Evolutionary conservation across 2,329 filamentous ascomycete genomes (phyloP).

Genomic region (Fusarium citri): DNA sequence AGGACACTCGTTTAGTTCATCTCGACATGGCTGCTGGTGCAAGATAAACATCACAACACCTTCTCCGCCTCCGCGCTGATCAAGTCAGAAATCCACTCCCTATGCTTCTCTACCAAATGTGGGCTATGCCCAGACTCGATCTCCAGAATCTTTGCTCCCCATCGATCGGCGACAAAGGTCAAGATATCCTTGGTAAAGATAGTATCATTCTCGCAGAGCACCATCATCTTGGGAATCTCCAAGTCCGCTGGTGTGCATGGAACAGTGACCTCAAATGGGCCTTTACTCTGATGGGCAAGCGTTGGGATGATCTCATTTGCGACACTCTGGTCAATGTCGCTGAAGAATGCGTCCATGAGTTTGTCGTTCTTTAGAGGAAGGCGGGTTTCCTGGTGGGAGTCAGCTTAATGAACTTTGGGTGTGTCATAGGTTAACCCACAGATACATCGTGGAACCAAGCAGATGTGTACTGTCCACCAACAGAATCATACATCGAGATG

Average conservation of each 20-base stretch:
- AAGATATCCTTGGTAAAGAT: constrained; percentile 14
- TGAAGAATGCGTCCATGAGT: constrained; percentile 20
- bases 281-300: constrained; percentile 26
- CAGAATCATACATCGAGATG: constrained; percentile 26
- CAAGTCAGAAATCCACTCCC: constrained; percentile 14
- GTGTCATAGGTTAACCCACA: neutral
- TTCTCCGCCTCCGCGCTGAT: neutral
- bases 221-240: constrained; percentile 2
- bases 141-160: constrained; percentile 18
- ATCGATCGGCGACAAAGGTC: constrained; percentile 5
- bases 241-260: constrained; percentile 10
- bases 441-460: constrained; percentile 25
- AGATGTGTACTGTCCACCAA: neutral
- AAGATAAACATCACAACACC: neutral
- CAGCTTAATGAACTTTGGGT: neutral
- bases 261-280: constrained; percentile 13
- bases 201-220: constrained; percentile 17
- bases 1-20: neutral
- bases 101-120: constrained; percentile 17
- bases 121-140: constrained; percentile 36
- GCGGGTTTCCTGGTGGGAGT: neutral
- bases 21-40: neutral
- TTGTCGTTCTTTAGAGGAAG: constrained; percentile 10
- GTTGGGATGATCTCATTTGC: constrained; percentile 3
- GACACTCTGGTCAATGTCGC: constrained; percentile 14